A percentile compares a stretch with the other conserved stretches of the same genome.
phyloP scores from a whole-genome alignment of 345 rosid genomes.

The Eucalyptus paniculata region DNA sequence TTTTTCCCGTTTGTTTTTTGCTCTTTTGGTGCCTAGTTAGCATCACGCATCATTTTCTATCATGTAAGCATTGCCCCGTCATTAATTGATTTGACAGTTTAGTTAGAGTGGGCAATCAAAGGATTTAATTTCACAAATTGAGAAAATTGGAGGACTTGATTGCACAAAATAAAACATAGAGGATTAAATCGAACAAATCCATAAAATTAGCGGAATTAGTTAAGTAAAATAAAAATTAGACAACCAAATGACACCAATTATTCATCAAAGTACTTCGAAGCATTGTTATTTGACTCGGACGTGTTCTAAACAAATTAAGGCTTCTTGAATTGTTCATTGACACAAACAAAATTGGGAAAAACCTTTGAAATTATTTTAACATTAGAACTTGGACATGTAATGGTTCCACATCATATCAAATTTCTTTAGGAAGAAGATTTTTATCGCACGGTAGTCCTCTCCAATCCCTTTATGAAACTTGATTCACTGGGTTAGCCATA shows the following conservation, averaged over 20 bases:
- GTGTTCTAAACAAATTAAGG: neutral
- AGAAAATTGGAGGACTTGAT: neutral
- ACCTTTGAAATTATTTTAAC: neutral
- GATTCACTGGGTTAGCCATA: neutral
- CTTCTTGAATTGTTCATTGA: neutral
- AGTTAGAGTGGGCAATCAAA: neutral
- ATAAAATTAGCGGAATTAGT: neutral
- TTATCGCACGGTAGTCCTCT: neutral
- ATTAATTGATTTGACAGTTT: neutral
- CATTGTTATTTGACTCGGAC: neutral
- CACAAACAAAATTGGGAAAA: neutral
- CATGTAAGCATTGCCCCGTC: neutral
- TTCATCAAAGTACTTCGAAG: neutral
- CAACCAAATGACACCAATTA: neutral
- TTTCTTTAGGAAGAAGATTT: neutral
- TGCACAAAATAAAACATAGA: neutral
- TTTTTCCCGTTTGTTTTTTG: neutral
- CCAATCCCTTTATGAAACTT: neutral
- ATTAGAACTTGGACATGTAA: neutral
- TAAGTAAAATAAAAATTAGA: neutral
- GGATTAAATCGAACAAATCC: rapidly evolving
- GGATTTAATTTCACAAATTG: neutral
- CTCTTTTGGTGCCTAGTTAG: neutral
- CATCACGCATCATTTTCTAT: neutral
- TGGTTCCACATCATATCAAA: neutral